phyloP scores from a whole-genome alignment of 768 basidiomycete genomes.

The Naganishia vishniacii region DNA sequence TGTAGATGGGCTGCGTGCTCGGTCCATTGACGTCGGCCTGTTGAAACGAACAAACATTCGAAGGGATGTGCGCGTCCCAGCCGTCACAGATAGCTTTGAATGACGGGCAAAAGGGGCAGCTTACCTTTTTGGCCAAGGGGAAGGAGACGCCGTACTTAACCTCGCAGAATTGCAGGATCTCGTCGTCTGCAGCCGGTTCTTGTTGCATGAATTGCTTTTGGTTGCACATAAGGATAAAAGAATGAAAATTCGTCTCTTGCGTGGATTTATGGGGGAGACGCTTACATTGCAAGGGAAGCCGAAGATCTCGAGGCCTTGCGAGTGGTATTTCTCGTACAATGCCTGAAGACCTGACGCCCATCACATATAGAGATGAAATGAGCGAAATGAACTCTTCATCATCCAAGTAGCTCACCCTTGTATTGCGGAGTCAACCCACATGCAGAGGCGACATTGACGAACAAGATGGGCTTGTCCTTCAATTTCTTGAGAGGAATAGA shows the following conservation, averaged over 20 bases:
- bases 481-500: conserved; percentile 35
- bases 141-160: conserved; percentile 49
- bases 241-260: conserved; percentile 12
- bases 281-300: conserved; percentile 47
- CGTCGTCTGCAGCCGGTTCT: conserved; percentile 48
- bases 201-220: conserved; percentile 42
- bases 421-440: conserved; percentile 49
- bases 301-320: conserved; percentile 43
- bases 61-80: background rate
- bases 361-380: background rate
- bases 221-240: background rate
- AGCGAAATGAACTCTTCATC: background rate
- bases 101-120: background rate
- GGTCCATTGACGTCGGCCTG: conserved; percentile 47
- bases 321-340: conserved; percentile 44
- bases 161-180: conserved; percentile 46
- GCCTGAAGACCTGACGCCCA: conserved; percentile 36
- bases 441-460: conserved; percentile 48
- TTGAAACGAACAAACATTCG: background rate
- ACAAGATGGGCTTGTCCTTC: conserved; percentile 45
- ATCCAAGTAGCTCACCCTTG: conserved; percentile 30
- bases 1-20: conserved; percentile 47
- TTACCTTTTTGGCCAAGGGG: conserved; percentile 45
- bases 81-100: background rate
- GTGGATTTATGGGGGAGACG: conserved; percentile 2